phyloP scores from a whole-genome alignment of 805 yeast genomes.

The Starmerella asiatica region DNA sequence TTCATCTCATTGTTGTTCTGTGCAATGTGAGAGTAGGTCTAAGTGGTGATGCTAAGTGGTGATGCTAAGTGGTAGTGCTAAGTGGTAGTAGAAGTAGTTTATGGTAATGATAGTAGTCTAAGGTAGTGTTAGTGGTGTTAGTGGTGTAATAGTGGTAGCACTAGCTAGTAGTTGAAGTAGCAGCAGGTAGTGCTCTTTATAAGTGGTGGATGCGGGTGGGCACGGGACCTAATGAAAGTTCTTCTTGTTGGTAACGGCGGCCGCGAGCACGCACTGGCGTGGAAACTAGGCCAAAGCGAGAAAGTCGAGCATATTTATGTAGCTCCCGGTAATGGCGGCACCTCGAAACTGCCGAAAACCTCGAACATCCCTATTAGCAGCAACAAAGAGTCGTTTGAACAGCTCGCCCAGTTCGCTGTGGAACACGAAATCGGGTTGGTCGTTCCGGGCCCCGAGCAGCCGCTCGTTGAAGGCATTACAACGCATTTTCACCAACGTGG shows the following conservation, averaged over 20 bases:
- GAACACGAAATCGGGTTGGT: slow-evolving; percentile 57
- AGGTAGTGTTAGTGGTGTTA: no score
- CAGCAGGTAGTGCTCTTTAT: no score
- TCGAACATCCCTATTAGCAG: slow-evolving; percentile 58
- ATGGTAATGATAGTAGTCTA: no score
- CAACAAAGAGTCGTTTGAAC: slow-evolving; percentile 50
- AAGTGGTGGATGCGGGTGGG: no score
- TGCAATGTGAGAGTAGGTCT: no score
- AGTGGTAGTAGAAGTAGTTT: no score
- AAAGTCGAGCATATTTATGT: slow-evolving; percentile 62
- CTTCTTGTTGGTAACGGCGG: slow-evolving; percentile 96
- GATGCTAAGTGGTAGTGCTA: no score
- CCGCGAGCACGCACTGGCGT: slow-evolving; percentile 92
- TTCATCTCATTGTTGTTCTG: no score
- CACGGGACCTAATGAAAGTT: no score
- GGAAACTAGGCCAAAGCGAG: slow-evolving; percentile 75
- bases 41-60: no score
- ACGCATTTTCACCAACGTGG: slow-evolving; percentile 64
- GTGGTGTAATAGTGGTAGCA: no score
- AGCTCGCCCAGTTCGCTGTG: slow-evolving; percentile 60
- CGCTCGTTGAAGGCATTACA: slow-evolving; percentile 86
- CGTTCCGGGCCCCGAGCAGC: slow-evolving; percentile 98
- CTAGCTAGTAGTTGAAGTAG: no score
- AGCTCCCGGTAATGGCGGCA: slow-evolving; percentile 98
- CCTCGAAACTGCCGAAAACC: slow-evolving; percentile 38